Evolutionary conservation across 352 stramenopile species (phyloP), one percentile per base, ranked within the genome.

Genomic region (Globisporangium ultimum): DNA sequence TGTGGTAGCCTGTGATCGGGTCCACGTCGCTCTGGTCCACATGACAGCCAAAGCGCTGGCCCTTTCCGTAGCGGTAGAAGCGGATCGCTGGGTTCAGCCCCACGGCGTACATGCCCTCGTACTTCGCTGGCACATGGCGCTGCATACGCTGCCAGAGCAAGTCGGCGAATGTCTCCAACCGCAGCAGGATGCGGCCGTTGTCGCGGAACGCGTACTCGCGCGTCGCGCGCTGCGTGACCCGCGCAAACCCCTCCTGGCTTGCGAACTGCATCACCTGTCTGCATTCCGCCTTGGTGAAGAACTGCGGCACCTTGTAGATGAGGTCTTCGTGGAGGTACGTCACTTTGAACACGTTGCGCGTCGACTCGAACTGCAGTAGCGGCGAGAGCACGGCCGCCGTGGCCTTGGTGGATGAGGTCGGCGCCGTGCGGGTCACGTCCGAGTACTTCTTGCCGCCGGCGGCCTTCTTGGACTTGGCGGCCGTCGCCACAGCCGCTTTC

Each of bases 1-100:
- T 93, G 66, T 86, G 72, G 64, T 72, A 77, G 46, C 78, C 71
- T 36, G 84, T 93, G 52, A 80, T 59, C 4, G 74, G 72, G 58
- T 93, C 81, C 53, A 91, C 74, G 63, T 91, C 79, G 68, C 84
- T 93, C 69, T 91, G 80, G 63, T 93, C 84, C n/a, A 93, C 81
- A 55, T 91, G 81, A 49, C 81, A 91, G 38, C 81, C 84, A 62
- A 93, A 93, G 7, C 76, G 66, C 70, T 93, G 84, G 14, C 81
- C 81, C 6, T 60, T 61, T 46, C 65, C 64, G 66, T 93, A 93
- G 15, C 81, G 76, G 42, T 93, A 93, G 67, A 93, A 89, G 14
- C 82, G 77, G 54, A 91, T 82, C 15, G 78, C 71, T 15, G 81
- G 72, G 58, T 93, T 93, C 32, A 90, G 68, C 24, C 81, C 84